Evolutionary conservation across 1,139 yeast species (phyloP).

Genomic region (Taphrina pruni): DNA sequence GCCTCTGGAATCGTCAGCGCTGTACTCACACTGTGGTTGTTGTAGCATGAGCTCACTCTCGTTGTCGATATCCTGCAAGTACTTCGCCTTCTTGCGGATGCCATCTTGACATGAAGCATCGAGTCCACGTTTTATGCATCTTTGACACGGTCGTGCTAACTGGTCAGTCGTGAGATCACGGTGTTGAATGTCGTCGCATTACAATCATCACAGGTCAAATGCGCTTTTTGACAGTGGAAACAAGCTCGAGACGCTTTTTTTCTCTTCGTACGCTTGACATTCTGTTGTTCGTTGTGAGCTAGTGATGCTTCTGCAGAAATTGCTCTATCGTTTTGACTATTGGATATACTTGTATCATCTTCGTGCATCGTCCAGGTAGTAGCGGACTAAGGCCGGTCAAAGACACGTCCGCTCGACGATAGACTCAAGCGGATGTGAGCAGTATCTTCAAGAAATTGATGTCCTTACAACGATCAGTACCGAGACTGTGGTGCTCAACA

Average conservation of each 20-base stretch:
- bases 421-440: background rate
- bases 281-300: constrained; percentile 1
- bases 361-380: background rate
- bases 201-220: constrained; percentile 80
- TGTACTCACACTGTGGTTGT: too few relatives aligned
- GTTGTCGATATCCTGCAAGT: constrained; percentile 56
- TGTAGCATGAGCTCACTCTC: constrained; percentile 4
- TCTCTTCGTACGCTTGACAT: constrained; percentile 48
- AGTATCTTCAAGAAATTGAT: too few relatives aligned
- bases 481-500: background rate
- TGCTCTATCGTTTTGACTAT: background rate
- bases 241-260: constrained; percentile 86
- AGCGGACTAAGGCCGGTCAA: background rate
- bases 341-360: background rate
- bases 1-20: constrained; percentile 1
- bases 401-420: background rate
- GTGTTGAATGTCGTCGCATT: background rate
- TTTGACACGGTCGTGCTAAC: constrained; percentile 70
- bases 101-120: constrained; percentile 84
- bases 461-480: too few relatives aligned
- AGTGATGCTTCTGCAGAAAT: background rate
- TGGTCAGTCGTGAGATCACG: background rate
- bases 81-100: constrained; percentile 83
- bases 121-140: constrained; percentile 76
- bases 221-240: constrained; percentile 85